Evolutionary conservation across 179 eudicot species (phyloP).

Genomic region (Drosera spatulata): DNA sequence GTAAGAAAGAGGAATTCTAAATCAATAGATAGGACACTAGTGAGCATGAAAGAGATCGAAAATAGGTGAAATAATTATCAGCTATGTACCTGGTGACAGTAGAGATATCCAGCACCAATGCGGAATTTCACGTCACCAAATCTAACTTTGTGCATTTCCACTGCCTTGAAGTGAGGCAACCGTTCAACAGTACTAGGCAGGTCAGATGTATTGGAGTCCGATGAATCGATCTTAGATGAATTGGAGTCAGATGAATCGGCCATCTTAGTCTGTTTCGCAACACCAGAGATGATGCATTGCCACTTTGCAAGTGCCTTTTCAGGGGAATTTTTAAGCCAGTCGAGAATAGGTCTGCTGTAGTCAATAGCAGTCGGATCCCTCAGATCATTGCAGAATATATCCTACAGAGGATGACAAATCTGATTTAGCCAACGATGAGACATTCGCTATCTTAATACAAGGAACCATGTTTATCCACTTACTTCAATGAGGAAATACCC

Average conservation of each 20-base stretch:
- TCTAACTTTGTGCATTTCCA: slow-evolving; percentile 48
- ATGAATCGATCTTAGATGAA: no score
- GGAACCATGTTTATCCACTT: slow-evolving; percentile 4
- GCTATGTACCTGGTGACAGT: slow-evolving; percentile 73
- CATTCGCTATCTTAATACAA: background rate
- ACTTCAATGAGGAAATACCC: slow-evolving; percentile 90
- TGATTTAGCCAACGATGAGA: background rate
- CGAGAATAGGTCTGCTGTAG: slow-evolving; percentile 72
- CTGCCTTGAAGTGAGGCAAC: slow-evolving; percentile 53
- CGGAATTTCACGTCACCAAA: slow-evolving; percentile 74
- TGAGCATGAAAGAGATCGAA: no score
- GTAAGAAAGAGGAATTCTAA: no score
- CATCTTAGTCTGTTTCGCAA: slow-evolving; percentile 32
- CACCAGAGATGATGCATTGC: slow-evolving; percentile 61
- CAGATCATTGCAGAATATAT: slow-evolving; percentile 69
- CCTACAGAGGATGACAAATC: slow-evolving; percentile 22
- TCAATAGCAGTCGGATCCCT: slow-evolving; percentile 54
- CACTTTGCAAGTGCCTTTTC: slow-evolving; percentile 72
- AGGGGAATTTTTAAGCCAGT: slow-evolving; percentile 63
- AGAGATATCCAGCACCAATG: slow-evolving; percentile 77
- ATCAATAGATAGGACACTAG: no score
- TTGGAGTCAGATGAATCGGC: no score
- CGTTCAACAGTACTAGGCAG: slow-evolving; percentile 13
- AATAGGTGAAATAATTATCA: background rate
- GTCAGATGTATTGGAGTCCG: no score